These are phyloP conservation scores for Zoysia matrella DNA, from an alignment of 202 grass and related monocot genomes.

Conservation along the genomic window DNA sequence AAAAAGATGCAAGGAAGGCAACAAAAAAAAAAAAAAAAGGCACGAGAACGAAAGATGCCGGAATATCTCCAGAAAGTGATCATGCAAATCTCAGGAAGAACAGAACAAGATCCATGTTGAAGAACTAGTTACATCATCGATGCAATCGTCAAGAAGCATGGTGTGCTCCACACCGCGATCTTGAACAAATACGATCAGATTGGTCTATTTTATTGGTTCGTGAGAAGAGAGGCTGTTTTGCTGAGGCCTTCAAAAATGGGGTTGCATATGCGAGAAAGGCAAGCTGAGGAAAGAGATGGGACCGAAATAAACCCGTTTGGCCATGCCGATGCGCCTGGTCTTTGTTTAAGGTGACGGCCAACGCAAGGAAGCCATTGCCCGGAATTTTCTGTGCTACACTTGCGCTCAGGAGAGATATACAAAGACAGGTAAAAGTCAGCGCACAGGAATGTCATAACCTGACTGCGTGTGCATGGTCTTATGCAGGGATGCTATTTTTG, in stretches of 20 bases:
- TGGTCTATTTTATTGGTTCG: constrained; percentile 9
- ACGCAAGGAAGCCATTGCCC: background rate
- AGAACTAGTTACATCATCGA: constrained; percentile 51
- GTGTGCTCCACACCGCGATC: background rate
- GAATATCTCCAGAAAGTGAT: constrained; percentile 4
- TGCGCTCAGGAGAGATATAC: too few relatives aligned
- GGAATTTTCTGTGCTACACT: too few relatives aligned
- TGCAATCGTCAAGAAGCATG: constrained; percentile 49
- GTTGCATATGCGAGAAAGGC: background rate
- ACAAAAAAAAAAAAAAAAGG: too few relatives aligned
- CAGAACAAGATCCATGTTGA: constrained; percentile 30
- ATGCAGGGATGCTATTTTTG: constrained; percentile 43
- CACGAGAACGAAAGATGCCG: background rate
- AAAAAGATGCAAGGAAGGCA: background rate
- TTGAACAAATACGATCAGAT: constrained; percentile 15
- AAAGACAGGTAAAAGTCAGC: too few relatives aligned
- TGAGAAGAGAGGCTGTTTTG: constrained; percentile 14
- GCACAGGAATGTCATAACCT: background rate
- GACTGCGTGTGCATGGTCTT: constrained; percentile 30
- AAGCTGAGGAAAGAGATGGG: constrained; percentile 20
- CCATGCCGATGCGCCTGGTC: constrained; percentile 38
- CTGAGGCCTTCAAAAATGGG: background rate
- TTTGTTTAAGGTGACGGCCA: constrained; percentile 38
- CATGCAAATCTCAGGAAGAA: constrained; percentile 19
- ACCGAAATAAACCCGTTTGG: constrained; percentile 12